Evolutionary conservation across 208 protist genomes (phyloP), one percentile per base, ranked within the genome.

Genomic region (Phytomonas sp.): DNA sequence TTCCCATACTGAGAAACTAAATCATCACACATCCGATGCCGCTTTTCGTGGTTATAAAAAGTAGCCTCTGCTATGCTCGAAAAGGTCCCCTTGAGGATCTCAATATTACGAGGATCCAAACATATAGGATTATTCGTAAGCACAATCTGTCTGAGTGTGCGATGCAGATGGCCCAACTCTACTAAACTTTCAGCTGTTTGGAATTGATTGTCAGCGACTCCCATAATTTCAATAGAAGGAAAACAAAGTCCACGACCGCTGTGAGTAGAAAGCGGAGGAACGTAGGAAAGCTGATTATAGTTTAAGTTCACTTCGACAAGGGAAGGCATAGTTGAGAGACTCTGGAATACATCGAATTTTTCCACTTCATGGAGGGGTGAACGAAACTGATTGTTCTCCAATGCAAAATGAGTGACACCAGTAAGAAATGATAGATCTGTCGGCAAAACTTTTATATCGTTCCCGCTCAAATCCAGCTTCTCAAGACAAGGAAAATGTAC

Each of bases 221-320:
- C 84, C 42, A 95, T 78, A 23, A 90, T 80, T 60, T 91, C 82
- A 60, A 93, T 79, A 10, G 74, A 74, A 0, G 91, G 88, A 70
- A 93, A 95, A 26, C 45, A 56, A 56, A 56, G 45, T 5, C 45
- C 45, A 56, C 45, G 45, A 56, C 45, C 45, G 45, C 19, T 56
- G 6, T 56, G 45, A 11, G 84, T 83, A 33, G 77, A 81, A 26
- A 93, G 63, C 31, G 73, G 78, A 0, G 87, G 87, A 2, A 96
- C 80, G 52, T 63, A 49, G 7, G 74, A 75, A 30, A 96, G 77
- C 30, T 79, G 76, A 72, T 96, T 96, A 66, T 85, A 67, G 63
- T 92, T 88, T 5, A 96, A 71, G 69, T 96, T 94, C n/a, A 93
- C 81, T 69, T 91, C 89, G 45, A 82, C 56, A 12, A 96, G 76